Conservation (phyloP, 441 rosid genomes). For the Manihot esculenta region DNA sequence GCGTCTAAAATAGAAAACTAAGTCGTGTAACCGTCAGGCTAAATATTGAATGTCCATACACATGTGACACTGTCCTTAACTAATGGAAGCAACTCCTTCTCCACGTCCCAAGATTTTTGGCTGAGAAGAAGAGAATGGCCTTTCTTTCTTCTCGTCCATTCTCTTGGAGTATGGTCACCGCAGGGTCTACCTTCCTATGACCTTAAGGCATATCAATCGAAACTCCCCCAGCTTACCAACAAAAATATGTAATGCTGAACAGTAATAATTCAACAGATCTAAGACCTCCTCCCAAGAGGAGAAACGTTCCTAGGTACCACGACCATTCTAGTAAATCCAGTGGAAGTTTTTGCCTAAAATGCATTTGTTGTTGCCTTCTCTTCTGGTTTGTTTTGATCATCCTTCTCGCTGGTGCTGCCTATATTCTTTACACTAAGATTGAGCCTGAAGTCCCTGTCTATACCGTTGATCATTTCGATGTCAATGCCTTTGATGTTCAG, state of each 20-base stretch:
- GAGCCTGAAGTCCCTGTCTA: constrained; percentile 42
- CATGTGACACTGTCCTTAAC: constrained; percentile 30
- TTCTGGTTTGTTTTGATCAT: constrained; percentile 35
- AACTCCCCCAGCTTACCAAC: constrained; percentile 26
- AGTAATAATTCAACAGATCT: constrained; percentile 18
- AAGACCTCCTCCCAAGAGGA: constrained; percentile 44
- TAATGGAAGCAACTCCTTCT: constrained; percentile 18
- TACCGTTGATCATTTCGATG: constrained; percentile 29
- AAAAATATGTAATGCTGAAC: constrained; percentile 41
- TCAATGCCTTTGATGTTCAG: constrained; percentile 31
- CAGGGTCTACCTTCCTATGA: constrained; percentile 15
- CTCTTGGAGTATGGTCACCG: constrained; percentile 28
- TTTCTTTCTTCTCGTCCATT: constrained; percentile 17
- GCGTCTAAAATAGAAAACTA: constrained; percentile 8
- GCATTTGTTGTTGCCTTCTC: constrained; percentile 47
- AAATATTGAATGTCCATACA: constrained; percentile 26
- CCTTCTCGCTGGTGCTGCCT: constrained; percentile 19
- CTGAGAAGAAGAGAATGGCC: constrained; percentile 22
- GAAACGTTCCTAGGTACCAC: constrained; percentile 43
- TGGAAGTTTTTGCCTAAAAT: constrained; percentile 31
- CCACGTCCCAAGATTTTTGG: constrained; percentile 18
- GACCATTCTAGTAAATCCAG: constrained; percentile 7
- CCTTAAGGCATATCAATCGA: constrained; percentile 22
- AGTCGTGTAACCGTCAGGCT: background rate
- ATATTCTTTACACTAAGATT: constrained; percentile 20